These are phyloP conservation scores for Strigomonas culicis DNA, from an alignment of 208 protist species.

Conservation along the genomic window DNA sequence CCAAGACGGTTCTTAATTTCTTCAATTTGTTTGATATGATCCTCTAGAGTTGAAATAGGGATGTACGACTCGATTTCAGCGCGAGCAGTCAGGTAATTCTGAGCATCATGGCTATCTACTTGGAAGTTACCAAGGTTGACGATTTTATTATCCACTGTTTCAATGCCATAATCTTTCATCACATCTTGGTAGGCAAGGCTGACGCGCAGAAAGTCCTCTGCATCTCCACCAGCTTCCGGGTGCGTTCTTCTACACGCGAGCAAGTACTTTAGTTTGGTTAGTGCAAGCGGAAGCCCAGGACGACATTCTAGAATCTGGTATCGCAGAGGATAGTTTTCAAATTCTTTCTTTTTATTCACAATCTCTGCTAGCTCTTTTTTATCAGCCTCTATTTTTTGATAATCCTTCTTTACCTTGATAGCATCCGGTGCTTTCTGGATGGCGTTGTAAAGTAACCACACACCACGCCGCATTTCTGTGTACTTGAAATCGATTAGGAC, in stretches of 20 bases:
- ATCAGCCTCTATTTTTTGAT: conserved; percentile 52
- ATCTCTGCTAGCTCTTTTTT: conserved; percentile 34
- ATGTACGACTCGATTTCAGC: conserved; percentile 70
- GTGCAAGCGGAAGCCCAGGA: conserved; percentile 62
- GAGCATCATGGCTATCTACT: conserved; percentile 56
- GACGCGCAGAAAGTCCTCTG: conserved; percentile 69
- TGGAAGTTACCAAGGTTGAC: conserved; percentile 86
- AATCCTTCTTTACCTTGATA: conserved; percentile 57
- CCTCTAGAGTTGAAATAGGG: conserved; percentile 75
- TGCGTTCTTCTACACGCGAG: conserved; percentile 72
- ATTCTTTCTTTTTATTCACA: conserved; percentile 52
- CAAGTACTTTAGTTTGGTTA: conserved; percentile 83
- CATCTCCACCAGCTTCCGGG: conserved; percentile 77
- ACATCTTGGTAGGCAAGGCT: conserved; percentile 82
- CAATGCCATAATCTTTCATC: conserved; percentile 86
- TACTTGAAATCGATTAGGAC: not conserved
- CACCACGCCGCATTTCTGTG: conserved; percentile 32
- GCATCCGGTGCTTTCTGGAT: conserved; percentile 41
- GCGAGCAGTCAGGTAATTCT: conserved; percentile 76
- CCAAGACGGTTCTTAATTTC: conserved; percentile 63
- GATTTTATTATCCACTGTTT: conserved; percentile 80
- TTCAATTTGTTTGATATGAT: conserved; percentile 78
- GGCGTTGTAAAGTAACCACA: conserved; percentile 29
- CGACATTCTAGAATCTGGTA: conserved; percentile 78
- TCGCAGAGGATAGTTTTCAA: conserved; percentile 61